Evolutionary conservation across 2,329 filamentous ascomycete species (phyloP), one percentile per base, ranked within the genome.

Genomic region (Parastagonospora avenae): DNA sequence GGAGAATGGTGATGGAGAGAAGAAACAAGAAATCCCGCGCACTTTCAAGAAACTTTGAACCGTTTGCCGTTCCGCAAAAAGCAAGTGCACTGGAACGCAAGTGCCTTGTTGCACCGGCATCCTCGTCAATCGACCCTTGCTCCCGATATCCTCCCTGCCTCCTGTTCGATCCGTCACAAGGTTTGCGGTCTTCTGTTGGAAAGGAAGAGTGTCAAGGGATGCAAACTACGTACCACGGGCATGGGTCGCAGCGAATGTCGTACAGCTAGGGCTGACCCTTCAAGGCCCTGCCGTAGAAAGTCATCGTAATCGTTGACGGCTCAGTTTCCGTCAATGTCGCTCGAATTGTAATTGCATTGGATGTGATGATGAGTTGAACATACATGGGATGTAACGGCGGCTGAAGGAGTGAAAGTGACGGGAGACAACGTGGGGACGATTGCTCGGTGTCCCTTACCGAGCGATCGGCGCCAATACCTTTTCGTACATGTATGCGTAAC

Each of bases 21-120:
- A 11, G 16, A 30, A 38, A 29, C 14, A 31, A 14, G 15, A 48
- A 33, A n/a, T n/a, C 35, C 44, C 30, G 9, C 24, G 15, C 40
- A 36, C 33, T 48, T 43, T n/a, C 39, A n/a, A 43, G 31, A 48
- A 43, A 48, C 39, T 48, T 42, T 48, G 46, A 42, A 43, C 24
- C 29, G 31, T 48, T 31, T 38, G 38, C 35, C 32, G 40, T 48
- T 48, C 46, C 38, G 46, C 46, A 42, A 48, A 48, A 48, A 48
- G 40, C 39, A 42, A 48, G 24, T 30, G 32, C 46, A 41, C 46
- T 42, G 46, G 46, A 48, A 48, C 46, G 46, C 39, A 48, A 37
- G 12, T 31, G 29, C 39, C 19, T 42, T 30, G 46, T 48, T 31
- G 46, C 46, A 48, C 46, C 38, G 38, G 46, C 31, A 24, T 40